phyloP scores from a whole-genome alignment of 768 basidiomycete species.

The Xerocomus brunneocitrinus region DNA sequence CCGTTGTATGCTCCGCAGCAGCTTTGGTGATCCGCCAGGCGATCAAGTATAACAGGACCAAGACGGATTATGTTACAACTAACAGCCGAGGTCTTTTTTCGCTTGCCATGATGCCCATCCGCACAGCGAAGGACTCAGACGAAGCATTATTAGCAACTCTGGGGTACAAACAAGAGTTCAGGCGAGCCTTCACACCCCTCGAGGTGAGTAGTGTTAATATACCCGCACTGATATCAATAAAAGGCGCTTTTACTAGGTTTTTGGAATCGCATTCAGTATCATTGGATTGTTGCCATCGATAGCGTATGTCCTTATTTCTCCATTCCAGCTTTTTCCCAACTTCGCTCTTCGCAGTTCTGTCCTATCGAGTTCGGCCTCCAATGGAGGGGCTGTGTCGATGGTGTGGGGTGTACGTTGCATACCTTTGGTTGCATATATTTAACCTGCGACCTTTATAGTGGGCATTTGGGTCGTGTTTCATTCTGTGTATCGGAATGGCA shows the following conservation, averaged over 20 bases:
- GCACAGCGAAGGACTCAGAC: conserved; percentile 14
- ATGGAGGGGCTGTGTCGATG: conserved; percentile 44
- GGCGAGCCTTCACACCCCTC: conserved; percentile 27
- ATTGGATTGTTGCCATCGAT: conserved; percentile 64
- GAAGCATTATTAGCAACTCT: conserved; percentile 25
- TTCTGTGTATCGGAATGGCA: conserved; percentile 34
- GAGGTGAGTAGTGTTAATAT: conserved; percentile 15
- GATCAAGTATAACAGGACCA: neutral
- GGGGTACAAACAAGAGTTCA: conserved; percentile 34
- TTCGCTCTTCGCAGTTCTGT: conserved; percentile 32
- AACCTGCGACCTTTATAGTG: conserved; percentile 19
- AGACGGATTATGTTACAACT: neutral
- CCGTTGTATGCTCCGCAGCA: neutral
- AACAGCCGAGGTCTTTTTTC: neutral
- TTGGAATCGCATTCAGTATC: conserved; percentile 64
- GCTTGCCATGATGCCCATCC: neutral
- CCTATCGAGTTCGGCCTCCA: conserved; percentile 39
- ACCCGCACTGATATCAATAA: neutral
- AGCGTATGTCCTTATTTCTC: conserved; percentile 36
- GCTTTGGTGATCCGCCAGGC: neutral
- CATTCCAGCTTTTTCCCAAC: neutral
- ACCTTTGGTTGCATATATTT: neutral
- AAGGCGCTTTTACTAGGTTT: conserved; percentile 42
- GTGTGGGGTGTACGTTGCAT: conserved; percentile 35
- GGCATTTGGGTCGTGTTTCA: conserved; percentile 34